A percentile compares a stretch with the other conserved stretches of the same genome.
phyloP scores from a whole-genome alignment of 495 filamentous ascomycete genomes.

The Gamarada debralockiae region DNA sequence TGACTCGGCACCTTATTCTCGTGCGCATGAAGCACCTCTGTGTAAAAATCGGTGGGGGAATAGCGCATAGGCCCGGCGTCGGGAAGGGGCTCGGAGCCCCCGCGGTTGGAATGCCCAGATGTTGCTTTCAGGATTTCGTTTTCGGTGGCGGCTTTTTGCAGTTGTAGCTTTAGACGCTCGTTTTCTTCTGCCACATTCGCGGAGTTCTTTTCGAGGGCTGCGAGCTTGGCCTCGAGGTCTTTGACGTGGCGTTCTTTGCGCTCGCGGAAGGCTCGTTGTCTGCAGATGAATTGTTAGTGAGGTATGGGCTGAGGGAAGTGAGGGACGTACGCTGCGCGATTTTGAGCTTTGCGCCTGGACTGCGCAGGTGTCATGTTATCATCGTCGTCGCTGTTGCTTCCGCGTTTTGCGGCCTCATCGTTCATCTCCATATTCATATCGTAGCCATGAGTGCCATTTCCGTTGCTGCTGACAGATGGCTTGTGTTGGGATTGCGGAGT shows the following conservation, averaged over 20 bases:
- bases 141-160: conserved; percentile 65
- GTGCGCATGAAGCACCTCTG: conserved; percentile 48
- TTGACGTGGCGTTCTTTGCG: conserved; percentile 92
- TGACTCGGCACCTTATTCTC: conserved; percentile 61
- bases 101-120: conserved; percentile 27
- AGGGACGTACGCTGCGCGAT: conserved; percentile 85
- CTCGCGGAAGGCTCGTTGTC: conserved; percentile 95
- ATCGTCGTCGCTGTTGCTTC: conserved; percentile 43
- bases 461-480: conserved; percentile 7
- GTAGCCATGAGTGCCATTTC: conserved; percentile 8
- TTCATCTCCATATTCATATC: conserved; percentile 13
- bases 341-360: conserved; percentile 88
- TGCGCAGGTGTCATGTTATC: conserved; percentile 69
- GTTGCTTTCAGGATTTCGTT: conserved; percentile 93
- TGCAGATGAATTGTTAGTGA: conserved; percentile 26
- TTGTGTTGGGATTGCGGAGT: conserved; percentile 18
- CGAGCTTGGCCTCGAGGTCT: conserved; percentile 85
- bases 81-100: conserved; percentile 14
- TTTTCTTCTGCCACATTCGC: conserved; percentile 63
- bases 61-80: conserved; percentile 70
- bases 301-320: conserved; percentile 1
- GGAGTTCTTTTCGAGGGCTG: conserved; percentile 32
- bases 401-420: conserved; percentile 13
- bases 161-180: conserved; percentile 75
- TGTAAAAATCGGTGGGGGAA: conserved; percentile 68